Base-by-base conservation (phyloP, 495 filamentous ascomycete genomes). In the Bacidia gigantensis region DNA sequence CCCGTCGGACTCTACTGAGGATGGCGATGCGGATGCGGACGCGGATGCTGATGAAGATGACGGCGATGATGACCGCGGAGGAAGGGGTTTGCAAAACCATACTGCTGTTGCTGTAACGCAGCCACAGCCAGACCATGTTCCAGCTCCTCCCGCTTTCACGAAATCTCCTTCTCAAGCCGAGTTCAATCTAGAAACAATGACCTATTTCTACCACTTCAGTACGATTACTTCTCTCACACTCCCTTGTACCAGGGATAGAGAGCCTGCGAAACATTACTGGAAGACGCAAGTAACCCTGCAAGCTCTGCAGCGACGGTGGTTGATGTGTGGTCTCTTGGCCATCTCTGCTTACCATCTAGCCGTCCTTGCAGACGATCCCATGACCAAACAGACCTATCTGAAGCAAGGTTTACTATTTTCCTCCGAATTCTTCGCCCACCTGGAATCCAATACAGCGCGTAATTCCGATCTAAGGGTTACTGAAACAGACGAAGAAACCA, bases 201-300 rank as follows among this genome's bases (percentile, higher is more conserved):
- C 22, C 29, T 69, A 67, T 56, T 65, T 69, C 43, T 59, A 69
- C 52, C 59, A 67, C 49, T 69, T 66, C 40, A 67, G 61, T 49
- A 63, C 56, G 17, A 58, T 62, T 22, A 68, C 56, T 39, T 56
- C 52, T 62, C 57, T 60, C 61, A 68, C 57, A 49, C 62, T 62
- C 46, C 69, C 69, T 45, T 41, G 54, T 57, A 22, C 40, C 23
- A 41, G 46, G 24, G 11, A 11, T 9, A 20, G 38, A 48, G 1
- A 17, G 11, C 7, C 11, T 26, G n/a, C 12, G 2, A 18, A 47
- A 18, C 3, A 56, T 18, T 58, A 61, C 46, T 64, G 64, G 58
- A 57, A 67, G 26, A 62, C 46, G 10, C 44, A 56, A 18, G 49
- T 63, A 42, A 29, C 62, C 54, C n/a, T 24, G 21, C 59, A 62